Conservation (phyloP, 2,329 filamentous ascomycete genomes). For the Botrytis hyacinthi region DNA sequence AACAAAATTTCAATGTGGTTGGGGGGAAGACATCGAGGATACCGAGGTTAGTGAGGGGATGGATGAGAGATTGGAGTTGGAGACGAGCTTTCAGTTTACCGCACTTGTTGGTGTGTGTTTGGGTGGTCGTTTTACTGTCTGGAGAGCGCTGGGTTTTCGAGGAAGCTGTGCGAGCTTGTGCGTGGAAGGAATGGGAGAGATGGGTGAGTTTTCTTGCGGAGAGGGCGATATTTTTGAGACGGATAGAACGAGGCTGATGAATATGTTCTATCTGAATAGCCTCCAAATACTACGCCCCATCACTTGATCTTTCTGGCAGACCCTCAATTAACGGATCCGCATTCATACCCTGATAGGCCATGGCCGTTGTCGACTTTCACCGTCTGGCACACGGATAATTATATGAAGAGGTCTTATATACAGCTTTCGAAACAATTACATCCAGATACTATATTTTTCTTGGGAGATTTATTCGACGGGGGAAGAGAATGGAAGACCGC, state of each 20-base stretch:
- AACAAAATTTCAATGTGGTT: slow-evolving; percentile 22
- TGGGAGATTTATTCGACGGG: slow-evolving; percentile 94
- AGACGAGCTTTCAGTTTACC: slow-evolving; percentile 60
- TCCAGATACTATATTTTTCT: slow-evolving; percentile 87
- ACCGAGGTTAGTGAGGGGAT: slow-evolving; percentile 25
- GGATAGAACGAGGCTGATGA: slow-evolving; percentile 28
- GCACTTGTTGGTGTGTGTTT: slow-evolving; percentile 67
- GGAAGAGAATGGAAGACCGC: slow-evolving; percentile 89
- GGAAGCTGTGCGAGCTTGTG: slow-evolving; percentile 66
- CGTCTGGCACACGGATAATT: slow-evolving; percentile 79
- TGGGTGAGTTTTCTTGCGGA: slow-evolving; percentile 62
- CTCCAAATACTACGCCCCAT: slow-evolving; percentile 73
- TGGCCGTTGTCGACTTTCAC: slow-evolving; percentile 69
- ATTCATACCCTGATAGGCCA: slow-evolving; percentile 69
- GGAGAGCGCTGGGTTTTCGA: slow-evolving; percentile 80
- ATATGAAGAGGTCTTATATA: slow-evolving; percentile 79
- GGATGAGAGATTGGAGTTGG: slow-evolving; percentile 46
- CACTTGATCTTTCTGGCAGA: slow-evolving; percentile 68
- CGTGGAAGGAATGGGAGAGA: slow-evolving; percentile 86
- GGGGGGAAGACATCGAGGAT: slow-evolving; percentile 25
- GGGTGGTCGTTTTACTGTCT: slow-evolving; percentile 77
- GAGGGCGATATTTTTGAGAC: not conserved
- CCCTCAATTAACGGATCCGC: slow-evolving; percentile 71
- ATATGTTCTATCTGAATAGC: slow-evolving; percentile 50
- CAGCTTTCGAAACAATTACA: slow-evolving; percentile 70